phyloP scores from a whole-genome alignment of 495 filamentous ascomycete genomes.

The Hyphodiscus hymeniophilus region DNA sequence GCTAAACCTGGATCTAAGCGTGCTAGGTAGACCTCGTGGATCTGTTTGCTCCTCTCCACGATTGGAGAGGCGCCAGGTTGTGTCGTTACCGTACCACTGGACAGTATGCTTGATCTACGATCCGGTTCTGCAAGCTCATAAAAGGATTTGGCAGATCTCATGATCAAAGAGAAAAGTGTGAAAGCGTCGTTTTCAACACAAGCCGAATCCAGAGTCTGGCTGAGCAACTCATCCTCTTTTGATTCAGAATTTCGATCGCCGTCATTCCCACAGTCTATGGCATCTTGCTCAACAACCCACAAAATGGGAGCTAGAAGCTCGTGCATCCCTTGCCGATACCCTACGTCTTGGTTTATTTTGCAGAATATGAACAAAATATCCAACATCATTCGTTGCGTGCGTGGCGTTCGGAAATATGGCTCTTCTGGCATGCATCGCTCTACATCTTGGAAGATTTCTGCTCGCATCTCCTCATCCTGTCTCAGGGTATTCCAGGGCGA shows the following conservation, averaged over 20 bases:
- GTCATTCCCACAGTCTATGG: slow-evolving; percentile 29
- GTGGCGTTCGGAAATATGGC: slow-evolving; percentile 72
- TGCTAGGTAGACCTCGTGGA: slow-evolving; percentile 72
- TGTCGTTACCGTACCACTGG: slow-evolving; percentile 26
- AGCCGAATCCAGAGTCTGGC: slow-evolving; percentile 55
- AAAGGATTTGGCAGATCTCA: slow-evolving; percentile 78
- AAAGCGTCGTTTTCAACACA: slow-evolving; percentile 91
- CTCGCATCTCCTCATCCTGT: slow-evolving; percentile 72
- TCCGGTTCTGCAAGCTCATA: slow-evolving; percentile 58
- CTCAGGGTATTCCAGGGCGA: slow-evolving; percentile 85
- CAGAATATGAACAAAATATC: slow-evolving; percentile 92
- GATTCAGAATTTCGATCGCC: slow-evolving; percentile 10
- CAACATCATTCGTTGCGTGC: slow-evolving; percentile 72
- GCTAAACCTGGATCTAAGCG: slow-evolving; percentile 76
- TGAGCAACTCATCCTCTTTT: slow-evolving; percentile 34
- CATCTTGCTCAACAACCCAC: slow-evolving; percentile 80
- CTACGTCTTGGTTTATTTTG: slow-evolving; percentile 80
- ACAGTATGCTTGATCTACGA: slow-evolving; percentile 4
- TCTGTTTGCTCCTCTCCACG: slow-evolving; percentile 72
- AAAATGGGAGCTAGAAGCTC: slow-evolving; percentile 87
- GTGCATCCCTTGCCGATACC: slow-evolving; percentile 97
- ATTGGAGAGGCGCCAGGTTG: slow-evolving; percentile 57
- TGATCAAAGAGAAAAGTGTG: slow-evolving; percentile 72
- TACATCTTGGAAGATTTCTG: slow-evolving; percentile 94
- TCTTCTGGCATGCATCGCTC: slow-evolving; percentile 90